phyloP scores from a whole-genome alignment of 371 early-diverging fungal species.

The Mucor irregularis region DNA sequence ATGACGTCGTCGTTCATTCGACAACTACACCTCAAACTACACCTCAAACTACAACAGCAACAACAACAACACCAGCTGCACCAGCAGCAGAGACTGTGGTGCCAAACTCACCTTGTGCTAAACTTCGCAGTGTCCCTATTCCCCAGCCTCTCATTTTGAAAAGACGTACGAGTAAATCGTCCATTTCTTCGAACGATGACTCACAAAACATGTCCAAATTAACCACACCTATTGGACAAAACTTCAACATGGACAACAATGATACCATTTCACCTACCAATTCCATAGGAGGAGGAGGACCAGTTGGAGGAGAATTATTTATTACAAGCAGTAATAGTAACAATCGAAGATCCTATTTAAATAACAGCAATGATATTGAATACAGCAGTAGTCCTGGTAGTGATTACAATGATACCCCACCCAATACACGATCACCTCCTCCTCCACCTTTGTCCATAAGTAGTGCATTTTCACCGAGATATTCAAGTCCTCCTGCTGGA shows the following conservation, averaged over 20 bases:
- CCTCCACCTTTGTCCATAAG: constrained; percentile 3
- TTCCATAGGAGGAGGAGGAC: constrained; percentile 13
- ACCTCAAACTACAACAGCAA: too few relatives aligned
- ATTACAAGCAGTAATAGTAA: too few relatives aligned
- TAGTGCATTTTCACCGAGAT: constrained; percentile 23
- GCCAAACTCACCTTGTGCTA: constrained; percentile 8
- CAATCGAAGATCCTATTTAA: constrained; percentile 20
- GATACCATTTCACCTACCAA: constrained; percentile 20
- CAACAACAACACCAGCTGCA: constrained; percentile 24
- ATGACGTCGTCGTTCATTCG: too few relatives aligned
- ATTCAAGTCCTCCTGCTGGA: constrained; percentile 36
- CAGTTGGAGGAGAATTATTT: constrained; percentile 13
- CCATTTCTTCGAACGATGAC: constrained; percentile 34
- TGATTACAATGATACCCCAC: constrained; percentile 17
- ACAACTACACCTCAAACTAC: not conserved
- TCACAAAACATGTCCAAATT: not conserved
- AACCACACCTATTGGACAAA: constrained; percentile 4
- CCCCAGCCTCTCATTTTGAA: constrained; percentile 44
- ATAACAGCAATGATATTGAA: constrained; percentile 23
- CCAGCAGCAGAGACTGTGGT: constrained; percentile 11
- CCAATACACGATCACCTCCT: constrained; percentile 8
- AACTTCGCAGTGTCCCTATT: constrained; percentile 42
- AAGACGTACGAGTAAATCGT: constrained; percentile 36
- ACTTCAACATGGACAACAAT: not conserved
- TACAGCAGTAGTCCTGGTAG: constrained; percentile 28